Conservation (phyloP, 2,329 filamentous ascomycete species). For the Trichophyton schoenleinii region DNA sequence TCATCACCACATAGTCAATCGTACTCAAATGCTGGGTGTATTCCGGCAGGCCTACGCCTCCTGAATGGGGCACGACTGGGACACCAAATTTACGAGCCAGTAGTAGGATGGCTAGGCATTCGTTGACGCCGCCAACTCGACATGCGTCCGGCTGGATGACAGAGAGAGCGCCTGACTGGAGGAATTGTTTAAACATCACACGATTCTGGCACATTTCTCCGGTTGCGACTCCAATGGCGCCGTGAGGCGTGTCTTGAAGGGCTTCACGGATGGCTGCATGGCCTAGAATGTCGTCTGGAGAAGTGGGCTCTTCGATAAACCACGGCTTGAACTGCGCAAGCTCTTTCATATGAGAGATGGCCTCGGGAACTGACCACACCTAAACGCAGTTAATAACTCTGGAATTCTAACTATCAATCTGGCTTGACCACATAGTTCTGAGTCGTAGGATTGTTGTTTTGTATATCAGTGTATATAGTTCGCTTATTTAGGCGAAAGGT, state of each 20-base stretch:
- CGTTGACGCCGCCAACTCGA: constrained; percentile 79
- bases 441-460: no score
- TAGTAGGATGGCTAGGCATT: constrained; percentile 78
- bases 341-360: constrained; percentile 73
- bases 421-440: no score
- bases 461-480: neutral
- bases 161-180: constrained; percentile 67
- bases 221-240: constrained; percentile 71
- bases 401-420: no score
- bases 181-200: constrained; percentile 84
- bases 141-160: constrained; percentile 86
- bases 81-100: constrained; percentile 59
- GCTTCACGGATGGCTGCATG: constrained; percentile 77
- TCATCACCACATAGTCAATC: constrained; percentile 83
- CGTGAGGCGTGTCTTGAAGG: constrained; percentile 41
- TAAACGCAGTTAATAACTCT: constrained; percentile 14
- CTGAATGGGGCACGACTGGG: constrained; percentile 78
- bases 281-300: constrained; percentile 76
- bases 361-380: constrained; percentile 80
- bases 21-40: constrained; percentile 89
- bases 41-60: constrained; percentile 80
- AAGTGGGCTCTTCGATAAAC: constrained; percentile 93
- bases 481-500: neutral
- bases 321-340: constrained; percentile 66
- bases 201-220: constrained; percentile 95